Base-by-base conservation (phyloP, 768 basidiomycete genomes). In the Auricularia sp. region DNA sequence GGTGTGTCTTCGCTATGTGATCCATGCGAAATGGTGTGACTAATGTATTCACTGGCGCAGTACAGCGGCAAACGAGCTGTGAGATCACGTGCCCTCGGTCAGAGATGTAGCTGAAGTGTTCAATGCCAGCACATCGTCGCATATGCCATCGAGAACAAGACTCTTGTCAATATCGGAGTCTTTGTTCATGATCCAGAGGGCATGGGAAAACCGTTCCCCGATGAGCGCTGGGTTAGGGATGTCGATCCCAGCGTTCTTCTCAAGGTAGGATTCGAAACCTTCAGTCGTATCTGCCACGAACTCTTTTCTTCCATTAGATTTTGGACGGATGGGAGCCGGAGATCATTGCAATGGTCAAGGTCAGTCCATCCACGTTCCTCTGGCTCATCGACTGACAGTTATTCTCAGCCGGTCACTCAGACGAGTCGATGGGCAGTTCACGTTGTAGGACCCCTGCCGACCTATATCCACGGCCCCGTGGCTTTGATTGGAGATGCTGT, bases 241-340 rank as follows among this genome's bases (percentile, higher is more conserved):
- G 39, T 42, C 39, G 39, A 42, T 42, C 39, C 39, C 39, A 14
- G 39, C 12, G 39, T 42, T 42, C 39, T 42, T 7, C 39, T 42
- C 39, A 42, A 42, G 39, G 39, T 42, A 51, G 47, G 11, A 51
- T 51, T 51, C 11, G 11, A 21, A 18, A 18, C 47, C 8, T 6
- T 16, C 14, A 2, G 11, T 18, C 43, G 43, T 44, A 44, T 44
- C 18, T 11, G 43, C 14, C 11, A 18, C 18, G 16, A 51, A 21
- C 16, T 6, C 47, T 51, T 6, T 12, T 18, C 10, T 18, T 51
- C 6, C 16, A 6, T 6, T 18, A 51, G 47, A 16, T 51, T 18
- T 18, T 51, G 6, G 47, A 51, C 1, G 64, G 71, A 39, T 80
- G 78, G 71, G 77, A 80, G 62, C 72, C 76, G 2, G 75, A 77